Evolutionary conservation across 345 rosid genomes (phyloP).

Genomic region (Citrus medica): DNA sequence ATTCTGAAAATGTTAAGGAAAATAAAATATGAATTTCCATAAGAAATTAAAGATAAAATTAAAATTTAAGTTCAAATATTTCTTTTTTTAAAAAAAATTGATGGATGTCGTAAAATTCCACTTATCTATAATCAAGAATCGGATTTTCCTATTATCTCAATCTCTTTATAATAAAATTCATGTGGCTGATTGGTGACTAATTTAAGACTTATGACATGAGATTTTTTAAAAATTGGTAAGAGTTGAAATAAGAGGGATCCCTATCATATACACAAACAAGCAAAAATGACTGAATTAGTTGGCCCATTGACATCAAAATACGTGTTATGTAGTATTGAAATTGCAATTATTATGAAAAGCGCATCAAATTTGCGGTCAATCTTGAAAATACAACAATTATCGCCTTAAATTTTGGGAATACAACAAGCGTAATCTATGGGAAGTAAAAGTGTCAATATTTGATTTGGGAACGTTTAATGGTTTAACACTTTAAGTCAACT

Average conservation of each 20-base stretch:
- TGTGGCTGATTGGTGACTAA: too few relatives aligned
- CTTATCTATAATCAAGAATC: too few relatives aligned
- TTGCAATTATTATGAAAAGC: neutral
- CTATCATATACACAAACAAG: neutral
- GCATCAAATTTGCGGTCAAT: neutral
- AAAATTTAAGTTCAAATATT: too few relatives aligned
- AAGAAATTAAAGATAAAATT: too few relatives aligned
- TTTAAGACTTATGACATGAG: too few relatives aligned
- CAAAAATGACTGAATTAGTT: neutral
- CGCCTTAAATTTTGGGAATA: conserved; percentile 16
- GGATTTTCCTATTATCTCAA: too few relatives aligned
- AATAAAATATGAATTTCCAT: too few relatives aligned
- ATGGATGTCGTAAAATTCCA: neutral
- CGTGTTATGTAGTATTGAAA: neutral
- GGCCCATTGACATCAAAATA: neutral
- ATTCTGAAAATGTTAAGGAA: too few relatives aligned
- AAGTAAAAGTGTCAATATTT: neutral
- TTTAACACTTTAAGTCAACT: neutral
- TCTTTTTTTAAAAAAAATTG: too few relatives aligned
- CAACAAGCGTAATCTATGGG: neutral
- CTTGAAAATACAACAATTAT: neutral
- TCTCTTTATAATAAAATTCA: too few relatives aligned
- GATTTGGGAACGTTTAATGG: neutral
- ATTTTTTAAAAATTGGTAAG: too few relatives aligned
- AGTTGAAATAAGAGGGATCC: too few relatives aligned